Evolutionary conservation across 352 stramenopile species (phyloP), one percentile per base, ranked within the genome.

Genomic region (Globisporangium cederbergense): DNA sequence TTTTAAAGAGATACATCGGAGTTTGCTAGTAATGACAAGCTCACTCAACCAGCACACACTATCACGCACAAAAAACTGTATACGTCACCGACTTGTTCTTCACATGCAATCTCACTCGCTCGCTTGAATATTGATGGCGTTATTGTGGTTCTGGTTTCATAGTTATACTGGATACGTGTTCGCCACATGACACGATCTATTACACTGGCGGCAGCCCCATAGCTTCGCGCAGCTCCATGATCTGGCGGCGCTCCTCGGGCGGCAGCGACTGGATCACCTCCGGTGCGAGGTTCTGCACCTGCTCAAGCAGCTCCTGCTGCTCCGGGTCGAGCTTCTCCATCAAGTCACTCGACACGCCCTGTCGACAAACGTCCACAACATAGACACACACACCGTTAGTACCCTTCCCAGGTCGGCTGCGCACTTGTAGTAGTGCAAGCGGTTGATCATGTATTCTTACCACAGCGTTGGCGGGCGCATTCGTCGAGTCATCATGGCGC

Each of bases 211-310:
- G 82, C 0, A 93, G 71, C 11, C 81, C 80, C 82, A 91, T 91
- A 38, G 84, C 84, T 52, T 91, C 84, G 20, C 84, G 81, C 28
- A 93, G 71, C 65, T 93, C 82, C 84, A 93, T 93, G 65, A 93
- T 91, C 68, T 93, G 84, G 43, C 79, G 77, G 32, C 84, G 80
- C 65, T 93, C 81, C 22, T 85, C 82, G 5, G 70, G 75, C 20
- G 84, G 84, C 40, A 93, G 69, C 49, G 80, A 83, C 72, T 91
- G 82, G 65, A 93, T 93, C 43, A 91, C 79, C 68, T 93, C 84
- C 0, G 82, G 84, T 42, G 84, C 82, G 51, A 93, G 68, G 68
- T 93, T 91, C 62, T 90, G 82, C 60, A 93, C 81, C 61, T 93
- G 78, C 50, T 91, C 82, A 40, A 93, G 77, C 47, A 93, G 64